These are phyloP conservation scores for Lumnitzera littorea DNA, from an alignment of 345 rosid genomes.

Conservation along the genomic window DNA sequence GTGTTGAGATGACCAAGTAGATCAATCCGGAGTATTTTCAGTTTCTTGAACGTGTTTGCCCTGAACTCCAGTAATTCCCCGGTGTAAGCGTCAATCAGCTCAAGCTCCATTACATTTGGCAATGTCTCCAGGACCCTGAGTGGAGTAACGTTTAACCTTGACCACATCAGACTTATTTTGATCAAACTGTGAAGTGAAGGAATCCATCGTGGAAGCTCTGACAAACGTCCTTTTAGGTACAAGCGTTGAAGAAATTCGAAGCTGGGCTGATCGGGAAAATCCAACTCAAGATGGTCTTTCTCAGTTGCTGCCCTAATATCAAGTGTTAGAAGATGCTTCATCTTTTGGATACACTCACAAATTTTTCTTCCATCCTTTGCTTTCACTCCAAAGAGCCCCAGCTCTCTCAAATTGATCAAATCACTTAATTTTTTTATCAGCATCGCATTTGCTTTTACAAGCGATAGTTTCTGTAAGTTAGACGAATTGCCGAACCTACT, in stretches of 20 bases:
- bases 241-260: conserved; percentile 7
- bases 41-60: not conserved
- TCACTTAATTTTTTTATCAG: not conserved
- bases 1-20: not conserved
- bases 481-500: not conserved
- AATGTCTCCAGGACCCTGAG: conserved; percentile 4
- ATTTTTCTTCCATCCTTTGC: conserved; percentile 1
- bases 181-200: not conserved
- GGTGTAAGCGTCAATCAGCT: not conserved
- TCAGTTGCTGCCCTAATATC: not conserved
- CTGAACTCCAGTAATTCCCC: not conserved
- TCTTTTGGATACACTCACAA: conserved; percentile 3
- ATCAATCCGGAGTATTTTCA: conserved; percentile 8
- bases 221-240: conserved; percentile 8
- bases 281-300: conserved; percentile 6
- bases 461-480: conserved; percentile 8
- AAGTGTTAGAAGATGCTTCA: conserved; percentile 6
- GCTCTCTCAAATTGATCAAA: conserved; percentile 8
- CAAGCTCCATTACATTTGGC: conserved; percentile 10
- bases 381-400: conserved; percentile 4
- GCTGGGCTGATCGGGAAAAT: not conserved
- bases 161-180: conserved; percentile 6
- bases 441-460: conserved; percentile 2
- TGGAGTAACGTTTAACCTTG: not conserved
- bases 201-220: conserved; percentile 5